Percentiles rank a stretch among this genome's conserved stretches.
phyloP scores from a whole-genome alignment of 768 basidiomycete species.

The Suillus weaverae region DNA sequence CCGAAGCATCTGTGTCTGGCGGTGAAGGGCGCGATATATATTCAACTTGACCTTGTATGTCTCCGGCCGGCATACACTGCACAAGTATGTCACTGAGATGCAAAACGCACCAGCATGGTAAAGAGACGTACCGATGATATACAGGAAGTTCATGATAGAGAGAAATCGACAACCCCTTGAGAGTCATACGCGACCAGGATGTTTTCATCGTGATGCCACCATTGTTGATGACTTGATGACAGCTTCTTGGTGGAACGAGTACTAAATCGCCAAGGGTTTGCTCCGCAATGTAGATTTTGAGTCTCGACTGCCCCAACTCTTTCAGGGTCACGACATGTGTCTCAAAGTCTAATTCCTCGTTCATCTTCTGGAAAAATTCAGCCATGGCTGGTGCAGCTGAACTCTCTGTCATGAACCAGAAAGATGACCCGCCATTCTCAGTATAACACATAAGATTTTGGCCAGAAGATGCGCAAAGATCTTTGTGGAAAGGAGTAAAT shows the following conservation, averaged over 20 bases:
- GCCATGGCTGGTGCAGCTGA: conserved; percentile 54
- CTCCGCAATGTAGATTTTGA: conserved; percentile 67
- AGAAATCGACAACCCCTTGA: conserved; percentile 57
- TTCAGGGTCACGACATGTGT: conserved; percentile 61
- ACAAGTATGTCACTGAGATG: not conserved
- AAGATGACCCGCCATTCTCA: conserved; percentile 68
- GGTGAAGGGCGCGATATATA: conserved; percentile 53
- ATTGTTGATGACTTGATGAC: conserved; percentile 81
- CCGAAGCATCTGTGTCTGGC: conserved; percentile 26
- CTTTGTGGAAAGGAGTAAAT: conserved; percentile 83
- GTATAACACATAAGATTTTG: conserved; percentile 88
- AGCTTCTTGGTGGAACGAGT: conserved; percentile 76
- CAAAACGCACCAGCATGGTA: not conserved
- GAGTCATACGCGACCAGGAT: conserved; percentile 85
- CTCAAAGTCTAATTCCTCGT: conserved; percentile 66
- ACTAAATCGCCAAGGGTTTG: conserved; percentile 79
- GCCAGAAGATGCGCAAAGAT: conserved; percentile 80
- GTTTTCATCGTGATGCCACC: conserved; percentile 83
- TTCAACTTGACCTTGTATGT: conserved; percentile 73
- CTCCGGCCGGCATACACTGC: conserved; percentile 78
- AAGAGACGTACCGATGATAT: conserved; percentile 61
- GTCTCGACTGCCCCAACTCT: conserved; percentile 65
- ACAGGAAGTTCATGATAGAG: conserved; percentile 75
- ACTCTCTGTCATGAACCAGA: conserved; percentile 84
- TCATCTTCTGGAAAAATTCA: conserved; percentile 53